phyloP scores from a whole-genome alignment of 208 protist species.

The Crithidia expoeki region DNA sequence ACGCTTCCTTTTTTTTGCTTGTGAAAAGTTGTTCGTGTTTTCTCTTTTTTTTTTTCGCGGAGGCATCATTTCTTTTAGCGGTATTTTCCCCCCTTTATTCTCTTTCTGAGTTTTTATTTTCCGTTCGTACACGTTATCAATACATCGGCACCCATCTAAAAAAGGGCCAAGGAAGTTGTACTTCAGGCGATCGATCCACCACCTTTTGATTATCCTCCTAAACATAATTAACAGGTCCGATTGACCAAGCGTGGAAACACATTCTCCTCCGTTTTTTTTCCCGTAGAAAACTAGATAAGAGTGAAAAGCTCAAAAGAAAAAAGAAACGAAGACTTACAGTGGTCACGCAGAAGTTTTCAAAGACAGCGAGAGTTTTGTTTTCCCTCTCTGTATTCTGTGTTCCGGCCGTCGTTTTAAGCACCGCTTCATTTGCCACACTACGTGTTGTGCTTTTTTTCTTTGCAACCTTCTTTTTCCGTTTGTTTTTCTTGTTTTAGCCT shows the following conservation, averaged over 20 bases:
- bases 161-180: no score
- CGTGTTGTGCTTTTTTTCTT: background rate
- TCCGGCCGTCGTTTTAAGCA: no score
- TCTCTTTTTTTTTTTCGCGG: background rate
- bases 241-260: no score
- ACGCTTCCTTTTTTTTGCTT: background rate
- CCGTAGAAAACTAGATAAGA: background rate
- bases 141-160: no score
- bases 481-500: conserved; percentile 2
- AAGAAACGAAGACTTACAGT: background rate
- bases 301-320: background rate
- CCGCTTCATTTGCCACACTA: no score
- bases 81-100: background rate
- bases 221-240: no score
- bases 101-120: conserved; percentile 8
- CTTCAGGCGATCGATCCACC: no score
- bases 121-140: no score
- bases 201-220: no score
- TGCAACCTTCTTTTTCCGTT: background rate
- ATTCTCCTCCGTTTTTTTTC: no score
- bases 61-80: background rate
- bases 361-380: background rate
- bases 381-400: background rate
- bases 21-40: background rate
- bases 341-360: background rate